Evolutionary conservation across 2,329 filamentous ascomycete species (phyloP).

Genomic region (Claviceps lovelessii): DNA sequence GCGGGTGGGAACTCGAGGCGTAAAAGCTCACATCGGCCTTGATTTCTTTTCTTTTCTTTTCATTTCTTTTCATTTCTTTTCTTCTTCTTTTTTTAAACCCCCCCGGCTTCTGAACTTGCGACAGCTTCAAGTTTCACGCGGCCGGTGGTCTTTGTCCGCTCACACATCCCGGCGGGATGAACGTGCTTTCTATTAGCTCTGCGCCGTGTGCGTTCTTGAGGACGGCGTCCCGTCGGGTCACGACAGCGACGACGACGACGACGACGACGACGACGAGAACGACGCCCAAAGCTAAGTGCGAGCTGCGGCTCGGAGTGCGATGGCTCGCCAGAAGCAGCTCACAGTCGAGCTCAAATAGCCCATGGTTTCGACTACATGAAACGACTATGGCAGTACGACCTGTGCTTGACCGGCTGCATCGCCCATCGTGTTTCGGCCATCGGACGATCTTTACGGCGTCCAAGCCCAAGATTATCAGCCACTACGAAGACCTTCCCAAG

Average conservation of each 20-base stretch:
- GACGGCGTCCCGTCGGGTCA: slow-evolving; percentile 13
- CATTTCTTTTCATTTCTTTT: background rate
- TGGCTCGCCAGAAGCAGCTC: slow-evolving; percentile 7
- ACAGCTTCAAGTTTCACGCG: background rate
- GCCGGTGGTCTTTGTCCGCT: background rate
- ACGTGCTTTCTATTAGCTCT: slow-evolving; percentile 11
- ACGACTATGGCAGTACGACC: background rate
- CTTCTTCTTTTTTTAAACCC: background rate
- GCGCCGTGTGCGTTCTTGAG: slow-evolving; percentile 18
- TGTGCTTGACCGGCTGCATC: background rate
- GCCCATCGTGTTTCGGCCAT: slow-evolving; percentile 9
- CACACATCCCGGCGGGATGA: slow-evolving; percentile 1
- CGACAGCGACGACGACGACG: background rate
- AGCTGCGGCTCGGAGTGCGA: slow-evolving; percentile 1
- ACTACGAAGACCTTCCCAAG: slow-evolving; percentile 43
- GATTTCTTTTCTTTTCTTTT: background rate
- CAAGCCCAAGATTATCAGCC: slow-evolving; percentile 26
- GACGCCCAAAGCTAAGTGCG: background rate
- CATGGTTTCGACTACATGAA: slow-evolving; percentile 1
- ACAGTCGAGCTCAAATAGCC: background rate
- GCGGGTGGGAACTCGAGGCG: background rate
- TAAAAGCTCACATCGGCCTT: background rate
- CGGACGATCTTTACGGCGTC: slow-evolving; percentile 22
- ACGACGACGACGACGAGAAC: background rate
- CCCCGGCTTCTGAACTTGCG: background rate